Base-by-base conservation (phyloP, 352 stramenopile species). In the Globisporangium megalacanthum region DNA sequence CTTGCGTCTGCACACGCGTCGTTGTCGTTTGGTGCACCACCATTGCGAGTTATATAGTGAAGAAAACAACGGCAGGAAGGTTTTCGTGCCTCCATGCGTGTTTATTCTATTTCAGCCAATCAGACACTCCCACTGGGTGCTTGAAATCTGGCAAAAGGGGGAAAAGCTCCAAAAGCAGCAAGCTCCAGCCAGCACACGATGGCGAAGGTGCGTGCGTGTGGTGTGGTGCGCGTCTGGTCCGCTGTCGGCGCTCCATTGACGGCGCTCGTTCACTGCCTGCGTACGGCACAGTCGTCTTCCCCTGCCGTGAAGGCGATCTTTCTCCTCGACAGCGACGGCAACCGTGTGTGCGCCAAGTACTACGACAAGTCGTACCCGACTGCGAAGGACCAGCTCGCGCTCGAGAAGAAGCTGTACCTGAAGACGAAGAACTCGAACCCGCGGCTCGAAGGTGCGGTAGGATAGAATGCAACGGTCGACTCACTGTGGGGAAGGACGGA, bases 401-500 rank as follows among this genome's bases (percentile, higher is more conserved):
- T 96, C 44, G 88, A 97, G 74, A 93, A 93, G 65, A 96, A 94
- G 71, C 73, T 97, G 41, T 93, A 84, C 70, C 63, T 79, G 45
- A 97, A 97, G 74, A 96, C 86, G 46, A 95, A 95, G 70, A 94
- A 92, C 69, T 87, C 79, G 20, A 95, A 83, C 44, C 69, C 87
- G 56, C 83, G 88, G 56, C 58, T 86, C 22, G 88, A 97, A 87
- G 83, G 83, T 90, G 69, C 58, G 46, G 11, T 25, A 11, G 13
- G 13, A 33, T 51, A 20, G 31, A 6, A 6, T 33, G 25, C 15
- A 45, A 45, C 2, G 22, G 19, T 9, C 19, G 36, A 15, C 14
- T 54, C 36, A 31, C 20, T 8, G 39, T 37, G 29, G 25, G 25
- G 1, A 29, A 29, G 25, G 25, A 29, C 1, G 25, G 25, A 29